Evolutionary conservation across 768 basidiomycete genomes (phyloP), one percentile per base, ranked within the genome.

Genomic region (Hygrocybe coccinea): DNA sequence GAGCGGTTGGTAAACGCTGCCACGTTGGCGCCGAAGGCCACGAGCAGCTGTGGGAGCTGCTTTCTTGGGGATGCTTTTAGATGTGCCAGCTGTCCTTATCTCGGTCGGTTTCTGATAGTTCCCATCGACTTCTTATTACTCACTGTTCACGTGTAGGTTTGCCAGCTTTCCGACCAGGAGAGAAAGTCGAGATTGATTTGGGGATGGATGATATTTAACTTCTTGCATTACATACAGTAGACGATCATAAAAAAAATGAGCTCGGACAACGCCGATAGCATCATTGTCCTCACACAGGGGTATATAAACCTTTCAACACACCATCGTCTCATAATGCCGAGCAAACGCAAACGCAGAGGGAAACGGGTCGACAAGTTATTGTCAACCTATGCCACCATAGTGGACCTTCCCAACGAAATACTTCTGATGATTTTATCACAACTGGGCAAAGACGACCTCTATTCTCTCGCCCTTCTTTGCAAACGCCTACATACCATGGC

Each of bases 61-160:
- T 98, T 91, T 77, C 75, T 98, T 36, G 97, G 97, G 9, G 97
- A 99, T 71, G 97, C 97, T 2, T 99, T 99, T 75, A 79, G 97
- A 66, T 99, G 97, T 71, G 87, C 87, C 21, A 84, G 92, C 52
- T 99, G 97, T 70, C 97, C 97, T 25, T 99, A 97, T 72, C 77
- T 91, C 44, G 95, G 95, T 97, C 62, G 58, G 90, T 82, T 37
- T 21, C 57, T 17, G n/a, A 14, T 53, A 49, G 37, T 35, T 49
- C 43, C 29, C 35, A 39, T 50, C 55, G 53, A 37, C 52, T 19
- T 14, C 24, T 38, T 59, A 37, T 57, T 47, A 17, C 39, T 54
- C 61, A 53, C n/a, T n/a, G n/a, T n/a, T n/a, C 60, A 52, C 60
- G 29, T 24, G n/a, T 63, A 97, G 95, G 97, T 62, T 80, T 98